Percentiles rank a stretch among this genome's conserved stretches.
Evolutionary conservation across 2,329 filamentous ascomycete species (phyloP).

Genomic region (Colletotrichum agaves): DNA sequence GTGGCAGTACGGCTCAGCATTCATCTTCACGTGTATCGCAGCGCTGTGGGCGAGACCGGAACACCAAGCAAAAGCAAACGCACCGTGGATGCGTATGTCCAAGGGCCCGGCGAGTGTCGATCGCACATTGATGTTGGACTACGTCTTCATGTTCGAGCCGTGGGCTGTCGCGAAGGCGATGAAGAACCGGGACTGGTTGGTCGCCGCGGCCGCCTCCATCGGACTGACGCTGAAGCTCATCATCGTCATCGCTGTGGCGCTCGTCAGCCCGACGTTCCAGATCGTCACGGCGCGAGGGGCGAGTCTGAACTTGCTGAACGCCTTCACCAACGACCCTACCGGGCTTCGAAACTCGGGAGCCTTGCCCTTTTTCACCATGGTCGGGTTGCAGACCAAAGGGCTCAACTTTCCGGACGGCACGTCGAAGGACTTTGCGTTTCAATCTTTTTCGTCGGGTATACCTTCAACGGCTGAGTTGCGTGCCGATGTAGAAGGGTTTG

Average conservation of each 20-base stretch:
- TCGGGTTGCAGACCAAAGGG: slow-evolving; percentile 44
- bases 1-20: slow-evolving; percentile 50
- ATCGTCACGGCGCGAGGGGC: slow-evolving; percentile 41
- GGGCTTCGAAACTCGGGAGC: slow-evolving; percentile 42
- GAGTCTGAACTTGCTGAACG: slow-evolving; percentile 42
- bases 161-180: slow-evolving; percentile 44
- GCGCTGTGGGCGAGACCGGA: slow-evolving; percentile 51
- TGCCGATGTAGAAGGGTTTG: slow-evolving; percentile 50
- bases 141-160: slow-evolving; percentile 46
- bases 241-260: slow-evolving; percentile 49
- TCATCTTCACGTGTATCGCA: slow-evolving; percentile 47
- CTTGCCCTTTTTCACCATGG: slow-evolving; percentile 48
- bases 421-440: slow-evolving; percentile 48
- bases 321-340: slow-evolving; percentile 44
- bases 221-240: slow-evolving; percentile 47
- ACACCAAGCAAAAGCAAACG: slow-evolving; percentile 50
- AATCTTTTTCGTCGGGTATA: slow-evolving; percentile 45
- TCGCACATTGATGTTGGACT: slow-evolving; percentile 51
- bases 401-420: slow-evolving; percentile 47
- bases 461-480: slow-evolving; percentile 41
- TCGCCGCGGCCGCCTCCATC: slow-evolving; percentile 42
- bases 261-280: slow-evolving; percentile 48
- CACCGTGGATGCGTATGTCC: slow-evolving; percentile 51
- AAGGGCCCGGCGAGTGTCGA: slow-evolving; percentile 44
- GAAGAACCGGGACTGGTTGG: slow-evolving; percentile 49